A percentile compares a stretch with the other conserved stretches of the same genome.
Evolutionary conservation across 345 rosid species (phyloP).

Genomic region (Populus tremula): DNA sequence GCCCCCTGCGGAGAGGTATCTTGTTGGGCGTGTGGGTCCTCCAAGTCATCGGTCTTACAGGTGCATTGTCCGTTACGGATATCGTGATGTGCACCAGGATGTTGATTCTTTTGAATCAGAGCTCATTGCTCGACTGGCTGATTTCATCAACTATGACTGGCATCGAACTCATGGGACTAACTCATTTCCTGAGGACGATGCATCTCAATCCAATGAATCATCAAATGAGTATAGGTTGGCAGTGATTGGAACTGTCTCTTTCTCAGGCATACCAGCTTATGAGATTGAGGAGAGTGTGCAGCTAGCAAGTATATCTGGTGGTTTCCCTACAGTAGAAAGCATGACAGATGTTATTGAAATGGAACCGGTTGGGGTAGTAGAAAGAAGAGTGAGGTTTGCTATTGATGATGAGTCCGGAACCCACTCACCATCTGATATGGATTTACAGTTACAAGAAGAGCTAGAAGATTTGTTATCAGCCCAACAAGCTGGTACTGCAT

Average conservation of each 20-base stretch:
- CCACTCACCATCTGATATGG: conserved; percentile 24
- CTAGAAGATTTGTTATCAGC: conserved; percentile 67
- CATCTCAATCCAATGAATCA: conserved; percentile 42
- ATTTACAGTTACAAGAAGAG: conserved; percentile 52
- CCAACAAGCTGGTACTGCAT: conserved; percentile 80
- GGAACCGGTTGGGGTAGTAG: conserved; percentile 35
- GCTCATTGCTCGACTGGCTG: conserved; percentile 60
- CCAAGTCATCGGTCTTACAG: conserved; percentile 79
- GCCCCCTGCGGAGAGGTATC: conserved; percentile 86
- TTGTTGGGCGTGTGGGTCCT: conserved; percentile 93
- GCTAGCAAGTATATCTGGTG: conserved; percentile 67
- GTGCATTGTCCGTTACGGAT: conserved; percentile 87
- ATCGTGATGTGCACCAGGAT: conserved; percentile 95
- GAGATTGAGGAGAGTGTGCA: conserved; percentile 61
- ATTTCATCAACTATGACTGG: conserved; percentile 80
- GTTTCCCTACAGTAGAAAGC: conserved; percentile 65
- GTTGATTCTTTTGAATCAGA: conserved; percentile 83
- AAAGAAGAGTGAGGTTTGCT: conserved; percentile 72
- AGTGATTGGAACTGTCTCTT: conserved; percentile 62
- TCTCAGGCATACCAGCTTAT: conserved; percentile 41
- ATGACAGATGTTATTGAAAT: conserved; percentile 64
- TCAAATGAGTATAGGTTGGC: conserved; percentile 64
- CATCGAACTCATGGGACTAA: conserved; percentile 11
- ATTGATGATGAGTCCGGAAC: conserved; percentile 45
- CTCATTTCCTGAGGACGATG: conserved; percentile 16